phyloP scores from a whole-genome alignment of 176 grass and related monocot genomes.

The Oryza coarctata region DNA sequence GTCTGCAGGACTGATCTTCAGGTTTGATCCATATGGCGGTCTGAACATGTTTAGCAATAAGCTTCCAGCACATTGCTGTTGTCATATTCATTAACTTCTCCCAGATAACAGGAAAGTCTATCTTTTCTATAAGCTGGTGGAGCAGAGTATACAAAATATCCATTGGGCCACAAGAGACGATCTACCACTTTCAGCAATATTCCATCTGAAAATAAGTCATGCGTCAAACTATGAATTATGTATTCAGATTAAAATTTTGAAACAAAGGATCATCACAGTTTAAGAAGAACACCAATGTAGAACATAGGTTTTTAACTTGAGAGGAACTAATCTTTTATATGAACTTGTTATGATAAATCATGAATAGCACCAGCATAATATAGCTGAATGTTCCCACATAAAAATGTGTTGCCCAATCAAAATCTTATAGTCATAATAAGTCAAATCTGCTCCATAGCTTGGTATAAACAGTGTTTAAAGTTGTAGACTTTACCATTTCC shows the following conservation, averaged over 20 bases:
- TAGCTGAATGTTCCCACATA: neutral
- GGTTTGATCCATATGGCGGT: slow-evolving; percentile 95
- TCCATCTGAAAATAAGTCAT: slow-evolving; percentile 67
- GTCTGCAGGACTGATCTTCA: slow-evolving; percentile 65
- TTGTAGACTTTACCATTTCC: slow-evolving; percentile 69
- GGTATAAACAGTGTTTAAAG: neutral
- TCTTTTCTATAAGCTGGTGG: slow-evolving; percentile 98
- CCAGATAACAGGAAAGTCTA: slow-evolving; percentile 85
- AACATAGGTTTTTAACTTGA: neutral
- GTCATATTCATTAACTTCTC: slow-evolving; percentile 83
- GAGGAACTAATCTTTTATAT: slow-evolving; percentile 6
- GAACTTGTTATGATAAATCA: neutral
- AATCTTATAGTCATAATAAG: neutral
- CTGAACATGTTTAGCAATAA: slow-evolving; percentile 85
- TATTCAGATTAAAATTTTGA: slow-evolving; percentile 5
- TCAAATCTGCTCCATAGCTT: neutral
- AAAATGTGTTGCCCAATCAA: neutral
- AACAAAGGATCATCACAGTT: slow-evolving; percentile 8
- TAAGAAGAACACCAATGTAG: neutral
- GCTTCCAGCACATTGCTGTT: slow-evolving; percentile 89
- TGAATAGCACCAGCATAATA: slow-evolving; percentile 4
- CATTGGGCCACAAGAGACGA: slow-evolving; percentile 79
- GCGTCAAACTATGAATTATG: neutral
- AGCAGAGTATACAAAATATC: slow-evolving; percentile 97
- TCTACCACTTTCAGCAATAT: slow-evolving; percentile 97